Evolutionary conservation across 208 protist genomes (phyloP), one percentile per base, ranked within the genome.

Genomic region (Leishmania turanica): DNA sequence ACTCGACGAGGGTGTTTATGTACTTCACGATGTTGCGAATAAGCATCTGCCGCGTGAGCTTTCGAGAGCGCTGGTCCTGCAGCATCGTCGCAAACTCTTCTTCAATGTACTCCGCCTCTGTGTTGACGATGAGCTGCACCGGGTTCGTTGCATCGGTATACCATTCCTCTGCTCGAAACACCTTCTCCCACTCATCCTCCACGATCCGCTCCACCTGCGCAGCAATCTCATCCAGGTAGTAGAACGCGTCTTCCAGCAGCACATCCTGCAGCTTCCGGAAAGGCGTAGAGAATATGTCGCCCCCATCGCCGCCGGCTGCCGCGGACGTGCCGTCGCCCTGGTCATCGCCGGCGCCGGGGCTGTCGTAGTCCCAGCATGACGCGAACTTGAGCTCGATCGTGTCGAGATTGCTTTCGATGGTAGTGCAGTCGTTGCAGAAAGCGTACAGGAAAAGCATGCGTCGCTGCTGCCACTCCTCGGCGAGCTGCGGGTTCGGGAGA

Each of bases 391-490:
- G 80, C 79, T 97, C 95, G 65, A 97, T 89, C 24, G 91, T 90
- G 78, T 97, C 95, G 77, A 97, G 90, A 80, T 97, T 96, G 78
- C 85, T 90, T 77, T 97, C 92, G 53, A 97, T 95, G 1, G 89
- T 93, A 58, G 84, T 91, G 83, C 89, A 96, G 85, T 97, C 95
- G 79, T 97, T 97, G 80, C 88, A 92, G 68, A 96, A 96, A 62
- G 95, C 95, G 86, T 96, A 96, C 54, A 97, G 87, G 78, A 95
- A 91, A 9, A 88, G 84, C 75, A 96, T 85, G 69, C 95, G 95
- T 37, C 84, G 88, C 76, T 88, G 83, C 77, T 91, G 87, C 95
- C 95, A 97, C 60, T 95, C 93, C 53, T 93, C 88, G 5, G 75
- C 27, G 3, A 69, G 65, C 66, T 88, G 74, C 51, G 86, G 85